These are phyloP conservation scores for Incumbomyces lentus DNA, from an alignment of 2,329 filamentous ascomycete genomes.

Conservation along the genomic window DNA sequence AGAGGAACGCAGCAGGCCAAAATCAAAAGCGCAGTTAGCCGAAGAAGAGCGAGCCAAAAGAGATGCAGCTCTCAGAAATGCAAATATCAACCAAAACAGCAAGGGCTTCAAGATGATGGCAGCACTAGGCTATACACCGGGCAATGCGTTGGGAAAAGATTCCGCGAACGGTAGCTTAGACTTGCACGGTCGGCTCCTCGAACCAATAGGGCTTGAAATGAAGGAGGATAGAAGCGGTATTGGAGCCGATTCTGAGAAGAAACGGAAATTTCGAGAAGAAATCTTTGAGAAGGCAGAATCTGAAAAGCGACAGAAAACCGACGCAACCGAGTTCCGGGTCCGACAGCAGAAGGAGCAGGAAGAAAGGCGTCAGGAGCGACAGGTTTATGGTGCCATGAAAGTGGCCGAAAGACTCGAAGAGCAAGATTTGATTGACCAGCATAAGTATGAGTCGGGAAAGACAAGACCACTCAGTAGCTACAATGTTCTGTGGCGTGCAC, in stretches of 20 bases:
- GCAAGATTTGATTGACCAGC: constrained; percentile 5
- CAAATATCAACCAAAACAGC: constrained; percentile 55
- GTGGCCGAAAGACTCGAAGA: constrained; percentile 66
- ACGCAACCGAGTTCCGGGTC: constrained; percentile 63
- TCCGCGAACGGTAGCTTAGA: constrained; percentile 26
- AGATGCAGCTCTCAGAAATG: constrained; percentile 66
- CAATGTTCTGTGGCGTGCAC: constrained; percentile 67
- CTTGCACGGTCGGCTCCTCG: constrained; percentile 39
- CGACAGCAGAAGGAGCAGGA: constrained; percentile 62
- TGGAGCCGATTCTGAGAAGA: constrained; percentile 72
- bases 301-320: constrained; percentile 51
- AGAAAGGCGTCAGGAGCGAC: constrained; percentile 55
- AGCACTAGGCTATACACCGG: constrained; percentile 78
- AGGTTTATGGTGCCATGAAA: constrained; percentile 68
- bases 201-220: constrained; percentile 65
- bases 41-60: constrained; percentile 61
- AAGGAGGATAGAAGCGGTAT: constrained; percentile 77
- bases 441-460: constrained; percentile 14
- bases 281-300: constrained; percentile 41
- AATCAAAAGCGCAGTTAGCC: constrained; percentile 76
- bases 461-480: constrained; percentile 53
- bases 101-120: constrained; percentile 97
- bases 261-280: constrained; percentile 60
- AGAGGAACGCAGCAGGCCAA: constrained; percentile 49
- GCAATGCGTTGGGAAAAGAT: constrained; percentile 61